These are phyloP conservation scores for Inga oerstediana DNA, from an alignment of 306 rosid species.

Conservation along the genomic window DNA sequence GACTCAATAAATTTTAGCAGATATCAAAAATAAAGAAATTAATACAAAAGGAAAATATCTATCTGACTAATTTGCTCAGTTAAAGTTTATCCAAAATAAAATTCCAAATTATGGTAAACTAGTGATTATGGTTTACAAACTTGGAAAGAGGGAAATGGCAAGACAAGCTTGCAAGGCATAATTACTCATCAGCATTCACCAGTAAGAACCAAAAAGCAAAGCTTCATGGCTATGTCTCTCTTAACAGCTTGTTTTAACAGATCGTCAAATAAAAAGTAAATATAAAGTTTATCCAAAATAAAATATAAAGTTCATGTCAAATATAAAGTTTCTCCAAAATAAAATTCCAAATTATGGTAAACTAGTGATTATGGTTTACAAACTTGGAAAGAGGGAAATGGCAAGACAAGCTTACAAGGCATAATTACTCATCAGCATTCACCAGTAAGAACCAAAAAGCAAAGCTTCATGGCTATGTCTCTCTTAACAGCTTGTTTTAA, in stretches of 20 bases:
- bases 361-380: neutral
- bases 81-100: neutral
- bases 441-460: constrained; percentile 19
- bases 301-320: too few relatives aligned
- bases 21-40: neutral
- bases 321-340: neutral
- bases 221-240: neutral
- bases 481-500: constrained; percentile 7
- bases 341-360: constrained; percentile 6
- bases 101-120: constrained; percentile 4
- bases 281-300: too few relatives aligned
- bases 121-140: neutral
- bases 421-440: constrained; percentile 21
- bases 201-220: constrained; percentile 22
- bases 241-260: too few relatives aligned
- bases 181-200: constrained; percentile 18
- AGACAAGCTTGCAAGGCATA: neutral
- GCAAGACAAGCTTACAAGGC: neutral
- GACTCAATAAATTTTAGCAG: constrained; percentile 18
- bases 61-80: constrained; percentile 16
- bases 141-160: constrained; percentile 6
- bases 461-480: neutral
- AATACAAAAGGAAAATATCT: constrained; percentile 2
- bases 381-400: constrained; percentile 1
- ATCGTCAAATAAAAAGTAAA: too few relatives aligned